Evolutionary conservation across 495 filamentous ascomycete species (phyloP), one percentile per base, ranked within the genome.

Genomic region (Aspergillus carlsbadensis): DNA sequence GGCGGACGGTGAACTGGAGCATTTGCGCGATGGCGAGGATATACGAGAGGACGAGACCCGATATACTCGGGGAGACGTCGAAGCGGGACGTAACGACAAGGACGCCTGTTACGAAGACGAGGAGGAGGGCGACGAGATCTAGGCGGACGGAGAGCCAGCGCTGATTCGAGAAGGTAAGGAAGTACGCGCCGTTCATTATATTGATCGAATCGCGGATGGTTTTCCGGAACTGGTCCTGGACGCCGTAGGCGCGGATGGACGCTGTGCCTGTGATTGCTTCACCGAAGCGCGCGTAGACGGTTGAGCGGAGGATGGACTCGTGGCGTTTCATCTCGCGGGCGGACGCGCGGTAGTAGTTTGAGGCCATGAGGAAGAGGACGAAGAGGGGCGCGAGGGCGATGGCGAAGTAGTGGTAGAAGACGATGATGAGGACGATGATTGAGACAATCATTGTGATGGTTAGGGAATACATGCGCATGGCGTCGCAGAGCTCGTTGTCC

Each of bases 21-120:
- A 96, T 91, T 72, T 94, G 89, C n/a, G 95, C 91, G 58, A 97
- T 95, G 29, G 87, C 82, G 2, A 98, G 80, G 60, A 98, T 96
- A 66, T 96, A 97, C 10, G 89, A 92, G 10, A 98, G 78, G 0
- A 98, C 91, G 26, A 98, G 72, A 17, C 94, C 93, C 49, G 82
- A 87, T 52, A 91, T 95, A 48, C 87, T 91, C 10, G 93, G 94
- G 31, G 82, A 71, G 41, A 97, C 89, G 45, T 81, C 81, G 73
- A 97, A 96, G n/a, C 92, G 86, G 3, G 90, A 95, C 3, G 93
- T 97, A 13, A 97, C 90, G 26, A 98, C 93, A 40, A 98, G 75
- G 54, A 97, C 91, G 46, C 91, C 90, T 2, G 86, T 90, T 1
- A 88, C 88, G 59, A 97, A 91, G 3, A 96, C 91, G 5, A 97